Conservation (phyloP, 805 yeast genomes). For the Tetrapisispora iriomotensis region DNA sequence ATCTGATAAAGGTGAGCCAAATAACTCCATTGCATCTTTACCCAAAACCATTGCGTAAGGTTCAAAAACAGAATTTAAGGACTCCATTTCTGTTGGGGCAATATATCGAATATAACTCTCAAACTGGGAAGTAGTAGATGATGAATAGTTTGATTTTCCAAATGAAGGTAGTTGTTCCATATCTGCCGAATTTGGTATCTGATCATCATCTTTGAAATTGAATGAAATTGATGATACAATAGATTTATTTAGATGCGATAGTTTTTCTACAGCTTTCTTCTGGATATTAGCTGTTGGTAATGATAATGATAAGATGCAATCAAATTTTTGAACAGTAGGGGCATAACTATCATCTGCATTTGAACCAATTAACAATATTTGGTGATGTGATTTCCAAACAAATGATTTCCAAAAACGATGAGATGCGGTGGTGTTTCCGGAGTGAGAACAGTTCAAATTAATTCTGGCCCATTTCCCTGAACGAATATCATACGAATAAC, state of each 20-base stretch:
- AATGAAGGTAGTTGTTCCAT: background rate
- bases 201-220: background rate
- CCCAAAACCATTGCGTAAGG: conserved; percentile 73
- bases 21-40: conserved; percentile 60
- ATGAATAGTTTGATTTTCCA: conserved; percentile 7
- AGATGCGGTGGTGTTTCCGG: conserved; percentile 43
- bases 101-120: conserved; percentile 67
- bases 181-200: background rate
- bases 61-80: conserved; percentile 61
- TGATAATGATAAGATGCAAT: conserved; percentile 39
- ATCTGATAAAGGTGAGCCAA: conserved; percentile 54
- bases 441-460: conserved; percentile 43
- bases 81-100: conserved; percentile 55
- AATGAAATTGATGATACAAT: background rate
- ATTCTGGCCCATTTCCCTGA: conserved; percentile 51
- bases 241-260: background rate
- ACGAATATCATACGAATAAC: conserved; percentile 26
- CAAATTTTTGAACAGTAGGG: conserved; percentile 36
- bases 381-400: conserved; percentile 73
- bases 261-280: conserved; percentile 6
- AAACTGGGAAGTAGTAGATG: conserved; percentile 31
- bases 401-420: conserved; percentile 60
- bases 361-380: conserved; percentile 51
- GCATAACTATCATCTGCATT: conserved; percentile 15
- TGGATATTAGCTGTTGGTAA: conserved; percentile 45